Evolutionary conservation across 1,284 basidiomycete species (phyloP).

Genomic region (Cryptococcus wingfieldii): DNA sequence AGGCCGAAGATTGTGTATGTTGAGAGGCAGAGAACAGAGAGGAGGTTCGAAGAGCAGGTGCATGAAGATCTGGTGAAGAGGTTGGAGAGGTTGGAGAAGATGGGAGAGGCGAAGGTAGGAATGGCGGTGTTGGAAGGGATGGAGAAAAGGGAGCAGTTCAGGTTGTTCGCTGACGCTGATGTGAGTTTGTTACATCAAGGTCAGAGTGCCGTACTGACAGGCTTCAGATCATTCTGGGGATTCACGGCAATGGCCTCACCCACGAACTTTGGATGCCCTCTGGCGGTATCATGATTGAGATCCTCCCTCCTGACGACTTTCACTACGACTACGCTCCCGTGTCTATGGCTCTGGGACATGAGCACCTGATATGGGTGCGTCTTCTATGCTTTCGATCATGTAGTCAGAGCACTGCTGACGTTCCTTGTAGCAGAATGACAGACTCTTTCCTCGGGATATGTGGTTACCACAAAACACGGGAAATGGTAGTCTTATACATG

Average conservation of each 20-base stretch:
- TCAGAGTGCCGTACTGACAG: not conserved
- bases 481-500: not conserved
- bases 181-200: conserved; percentile 4
- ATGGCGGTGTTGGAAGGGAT: conserved; percentile 13
- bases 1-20: conserved; percentile 24
- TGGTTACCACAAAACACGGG: not conserved
- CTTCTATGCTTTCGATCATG: not conserved
- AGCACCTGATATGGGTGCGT: conserved; percentile 9
- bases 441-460: not conserved
- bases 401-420: not conserved
- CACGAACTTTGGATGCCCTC: conserved; percentile 26
- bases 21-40: conserved; percentile 23
- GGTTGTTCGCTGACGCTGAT: conserved; percentile 12
- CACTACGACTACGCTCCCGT: conserved; percentile 7
- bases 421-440: not conserved
- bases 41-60: conserved; percentile 11
- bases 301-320: conserved; percentile 1
- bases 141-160: conserved; percentile 9
- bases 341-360: conserved; percentile 2
- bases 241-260: conserved; percentile 20
- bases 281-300: conserved; percentile 16
- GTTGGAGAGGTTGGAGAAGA: conserved; percentile 6
- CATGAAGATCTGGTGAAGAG: conserved; percentile 14
- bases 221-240: conserved; percentile 18
- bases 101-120: conserved; percentile 7